Evolutionary conservation across 176 grass and related monocot genomes (phyloP).

Genomic region (Bolboschoenus planiculmis): DNA sequence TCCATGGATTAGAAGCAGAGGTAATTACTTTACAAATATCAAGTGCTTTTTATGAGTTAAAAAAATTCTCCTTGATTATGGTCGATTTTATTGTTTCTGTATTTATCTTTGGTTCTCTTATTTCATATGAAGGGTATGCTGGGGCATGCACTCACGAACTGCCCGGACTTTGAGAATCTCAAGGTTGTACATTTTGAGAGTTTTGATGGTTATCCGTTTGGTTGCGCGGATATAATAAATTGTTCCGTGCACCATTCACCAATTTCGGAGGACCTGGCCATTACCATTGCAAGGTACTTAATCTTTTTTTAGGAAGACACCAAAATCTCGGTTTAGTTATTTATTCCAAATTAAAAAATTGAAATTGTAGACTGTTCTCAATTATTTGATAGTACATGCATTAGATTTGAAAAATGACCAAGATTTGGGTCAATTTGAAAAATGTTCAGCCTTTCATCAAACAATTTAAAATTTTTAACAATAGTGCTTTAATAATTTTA

Average conservation of each 20-base stretch:
- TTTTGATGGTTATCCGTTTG: not conserved
- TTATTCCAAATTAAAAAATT: too few relatives aligned
- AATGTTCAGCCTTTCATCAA: too few relatives aligned
- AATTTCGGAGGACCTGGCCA: not conserved
- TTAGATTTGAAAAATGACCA: too few relatives aligned
- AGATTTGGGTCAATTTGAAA: too few relatives aligned
- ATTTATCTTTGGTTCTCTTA: not conserved
- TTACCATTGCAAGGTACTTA: constrained; percentile 1
- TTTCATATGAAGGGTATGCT: not conserved
- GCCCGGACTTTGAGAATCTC: not conserved
- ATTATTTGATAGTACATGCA: too few relatives aligned
- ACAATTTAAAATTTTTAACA: too few relatives aligned
- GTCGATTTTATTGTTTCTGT: not conserved
- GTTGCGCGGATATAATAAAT: not conserved
- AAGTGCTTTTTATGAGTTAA: not conserved
- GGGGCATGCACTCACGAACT: not conserved
- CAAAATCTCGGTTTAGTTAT: too few relatives aligned
- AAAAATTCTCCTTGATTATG: not conserved
- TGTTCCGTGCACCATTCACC: not conserved
- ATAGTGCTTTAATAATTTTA: too few relatives aligned
- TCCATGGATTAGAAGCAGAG: not conserved
- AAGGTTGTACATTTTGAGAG: not conserved
- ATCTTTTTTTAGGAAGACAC: not conserved
- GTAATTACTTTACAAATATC: not conserved
- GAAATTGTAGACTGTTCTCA: too few relatives aligned